These are phyloP conservation scores for Pleurostoma richardsiae DNA, from an alignment of 2,329 filamentous ascomycete genomes.

Conservation along the genomic window DNA sequence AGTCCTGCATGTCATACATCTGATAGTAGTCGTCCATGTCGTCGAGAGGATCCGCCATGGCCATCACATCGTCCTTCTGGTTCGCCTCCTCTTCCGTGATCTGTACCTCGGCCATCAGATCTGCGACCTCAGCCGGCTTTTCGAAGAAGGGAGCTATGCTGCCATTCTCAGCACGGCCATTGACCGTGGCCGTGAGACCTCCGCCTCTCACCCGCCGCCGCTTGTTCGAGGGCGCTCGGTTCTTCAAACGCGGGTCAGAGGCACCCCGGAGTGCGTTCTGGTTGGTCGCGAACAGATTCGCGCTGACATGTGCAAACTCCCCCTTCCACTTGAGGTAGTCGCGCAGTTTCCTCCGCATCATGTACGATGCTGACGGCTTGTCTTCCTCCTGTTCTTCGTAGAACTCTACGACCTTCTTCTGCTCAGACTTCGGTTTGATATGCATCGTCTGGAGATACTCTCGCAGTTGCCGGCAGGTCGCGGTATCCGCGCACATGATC, in stretches of 20 bases:
- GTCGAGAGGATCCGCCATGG: conserved; percentile 67
- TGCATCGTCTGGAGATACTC: conserved; percentile 93
- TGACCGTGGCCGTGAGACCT: conserved; percentile 50
- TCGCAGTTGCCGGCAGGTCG: conserved; percentile 80
- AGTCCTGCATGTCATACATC: conserved; percentile 84
- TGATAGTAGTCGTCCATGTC: conserved; percentile 91
- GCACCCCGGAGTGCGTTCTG: conserved; percentile 69
- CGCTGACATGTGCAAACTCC: conserved; percentile 81
- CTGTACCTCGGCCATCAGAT: conserved; percentile 75
- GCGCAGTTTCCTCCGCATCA: conserved; percentile 85
- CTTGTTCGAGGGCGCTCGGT: conserved; percentile 75
- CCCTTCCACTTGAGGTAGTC: conserved; percentile 88
- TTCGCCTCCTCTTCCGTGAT: conserved; percentile 72
- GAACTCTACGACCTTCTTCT: conserved; percentile 35
- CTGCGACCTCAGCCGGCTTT: conserved; percentile 74
- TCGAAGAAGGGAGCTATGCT: conserved; percentile 77
- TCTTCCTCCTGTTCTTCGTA: conserved; percentile 48
- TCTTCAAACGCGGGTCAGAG: conserved; percentile 50
- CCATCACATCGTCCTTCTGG: conserved; percentile 69
- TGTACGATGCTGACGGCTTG: conserved; percentile 70
- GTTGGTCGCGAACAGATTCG: conserved; percentile 72
- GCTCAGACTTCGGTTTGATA: conserved; percentile 51
- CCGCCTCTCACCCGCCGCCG: conserved; percentile 79
- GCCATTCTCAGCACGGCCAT: conserved; percentile 65
- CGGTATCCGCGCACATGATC: conserved; percentile 90